These are phyloP conservation scores for Triticum urartu DNA, from an alignment of 176 grass and related monocot species.

Conservation along the genomic window DNA sequence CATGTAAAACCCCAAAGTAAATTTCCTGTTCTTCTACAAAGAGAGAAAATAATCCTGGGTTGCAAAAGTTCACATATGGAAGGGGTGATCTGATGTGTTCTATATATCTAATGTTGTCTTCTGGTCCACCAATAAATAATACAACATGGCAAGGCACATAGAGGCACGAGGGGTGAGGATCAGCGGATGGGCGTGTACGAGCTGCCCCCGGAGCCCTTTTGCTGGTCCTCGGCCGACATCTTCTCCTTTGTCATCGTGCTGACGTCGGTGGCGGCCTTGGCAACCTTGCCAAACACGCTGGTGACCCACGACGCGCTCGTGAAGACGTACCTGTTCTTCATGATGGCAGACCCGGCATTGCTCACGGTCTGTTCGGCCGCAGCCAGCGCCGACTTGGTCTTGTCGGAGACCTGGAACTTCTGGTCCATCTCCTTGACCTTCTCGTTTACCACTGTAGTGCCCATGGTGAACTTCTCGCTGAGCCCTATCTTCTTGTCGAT, in stretches of 20 bases:
- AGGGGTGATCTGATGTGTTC: slow-evolving; percentile 16
- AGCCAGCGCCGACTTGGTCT: slow-evolving; percentile 61
- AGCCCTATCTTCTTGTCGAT: slow-evolving; percentile 89
- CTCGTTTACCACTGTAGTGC: slow-evolving; percentile 61
- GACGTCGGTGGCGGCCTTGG: slow-evolving; percentile 63
- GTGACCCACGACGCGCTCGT: slow-evolving; percentile 68
- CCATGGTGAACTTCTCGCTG: slow-evolving; percentile 66
- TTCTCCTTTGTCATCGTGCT: slow-evolving; percentile 91
- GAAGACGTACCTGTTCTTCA: slow-evolving; percentile 93
- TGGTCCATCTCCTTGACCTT: slow-evolving; percentile 85
- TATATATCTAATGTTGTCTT: slow-evolving; percentile 39
- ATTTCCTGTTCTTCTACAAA: slow-evolving; percentile 22
- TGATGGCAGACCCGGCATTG: slow-evolving; percentile 68
- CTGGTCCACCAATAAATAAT: slow-evolving; percentile 9
- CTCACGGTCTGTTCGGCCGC: slow-evolving; percentile 78
- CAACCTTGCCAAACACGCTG: slow-evolving; percentile 59
- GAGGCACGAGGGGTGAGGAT: neutral
- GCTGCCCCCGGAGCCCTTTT: slow-evolving; percentile 39
- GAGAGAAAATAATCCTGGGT: neutral
- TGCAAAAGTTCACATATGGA: neutral
- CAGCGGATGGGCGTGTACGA: slow-evolving; percentile 46
- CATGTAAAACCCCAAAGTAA: slow-evolving; percentile 22
- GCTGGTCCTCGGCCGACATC: slow-evolving; percentile 59
- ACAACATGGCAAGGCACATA: slow-evolving; percentile 27
- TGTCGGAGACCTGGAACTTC: slow-evolving; percentile 84